phyloP scores from a whole-genome alignment of 352 stramenopile species.

The Phytophthora ohioensis region DNA sequence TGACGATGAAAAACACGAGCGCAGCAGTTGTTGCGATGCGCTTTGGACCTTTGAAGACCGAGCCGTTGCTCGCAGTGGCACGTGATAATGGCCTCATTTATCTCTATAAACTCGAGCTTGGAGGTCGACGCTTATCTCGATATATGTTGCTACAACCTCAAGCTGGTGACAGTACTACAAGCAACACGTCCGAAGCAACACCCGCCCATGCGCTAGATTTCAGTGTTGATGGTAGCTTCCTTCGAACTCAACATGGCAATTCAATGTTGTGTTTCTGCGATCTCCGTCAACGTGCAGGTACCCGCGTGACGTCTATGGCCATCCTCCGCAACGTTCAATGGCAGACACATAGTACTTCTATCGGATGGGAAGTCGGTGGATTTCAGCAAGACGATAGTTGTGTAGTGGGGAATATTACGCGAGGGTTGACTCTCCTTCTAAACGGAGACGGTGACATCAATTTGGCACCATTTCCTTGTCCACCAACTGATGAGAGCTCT shows the following conservation, averaged over 20 bases:
- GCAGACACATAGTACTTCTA: constrained; percentile 57
- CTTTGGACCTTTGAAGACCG: constrained; percentile 47
- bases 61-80: constrained; percentile 50
- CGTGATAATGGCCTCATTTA: constrained; percentile 77
- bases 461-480: constrained; percentile 35
- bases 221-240: constrained; percentile 61
- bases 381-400: constrained; percentile 12
- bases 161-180: constrained; percentile 18
- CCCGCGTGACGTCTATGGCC: constrained; percentile 56
- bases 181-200: constrained; percentile 7
- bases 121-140: constrained; percentile 44
- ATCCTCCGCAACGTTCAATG: constrained; percentile 59
- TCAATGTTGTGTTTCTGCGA: constrained; percentile 67
- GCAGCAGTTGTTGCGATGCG: constrained; percentile 49
- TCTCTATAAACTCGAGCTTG: constrained; percentile 65
- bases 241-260: constrained; percentile 62
- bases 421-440: constrained; percentile 27
- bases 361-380: constrained; percentile 46
- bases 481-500: constrained; percentile 22
- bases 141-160: constrained; percentile 67
- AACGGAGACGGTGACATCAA: constrained; percentile 28
- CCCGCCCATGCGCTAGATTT: constrained; percentile 67
- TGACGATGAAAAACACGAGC: constrained; percentile 73
- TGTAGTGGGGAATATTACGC: constrained; percentile 23
- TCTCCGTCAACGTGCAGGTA: constrained; percentile 52